A percentile compares a stretch with the other conserved stretches of the same genome.
Evolutionary conservation across 371 early-diverging fungal genomes (phyloP).

Genomic region (Choanephora cucurbitarum): DNA sequence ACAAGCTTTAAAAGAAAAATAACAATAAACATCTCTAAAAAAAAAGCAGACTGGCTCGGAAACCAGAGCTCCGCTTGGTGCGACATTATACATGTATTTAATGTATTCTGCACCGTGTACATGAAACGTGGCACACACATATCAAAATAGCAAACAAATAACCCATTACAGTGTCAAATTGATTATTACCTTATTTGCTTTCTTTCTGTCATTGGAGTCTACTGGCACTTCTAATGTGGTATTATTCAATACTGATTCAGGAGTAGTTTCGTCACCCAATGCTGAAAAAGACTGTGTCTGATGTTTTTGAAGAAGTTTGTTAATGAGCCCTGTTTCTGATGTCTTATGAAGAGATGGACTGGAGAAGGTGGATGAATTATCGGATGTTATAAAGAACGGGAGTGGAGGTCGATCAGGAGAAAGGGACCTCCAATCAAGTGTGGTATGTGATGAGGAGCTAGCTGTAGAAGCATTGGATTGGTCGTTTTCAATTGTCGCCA

Average conservation of each 20-base stretch:
- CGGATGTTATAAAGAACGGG: slow-evolving; percentile 19
- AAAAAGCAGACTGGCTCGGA: slow-evolving; percentile 1
- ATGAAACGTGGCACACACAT: slow-evolving; percentile 14
- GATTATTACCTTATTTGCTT: slow-evolving; percentile 9
- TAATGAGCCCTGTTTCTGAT: no score
- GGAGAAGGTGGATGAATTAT: slow-evolving; percentile 11
- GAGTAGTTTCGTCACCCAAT: background rate
- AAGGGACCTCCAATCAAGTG: slow-evolving; percentile 29
- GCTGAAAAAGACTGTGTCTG: no score
- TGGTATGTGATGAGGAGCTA: slow-evolving; percentile 13
- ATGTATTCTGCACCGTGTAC: no score
- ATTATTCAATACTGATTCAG: no score
- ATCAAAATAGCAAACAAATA: slow-evolving; percentile 4
- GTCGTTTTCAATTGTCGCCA: slow-evolving; percentile 20
- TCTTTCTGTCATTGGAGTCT: background rate
- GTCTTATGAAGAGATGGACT: slow-evolving; percentile 9
- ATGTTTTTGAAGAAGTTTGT: no score
- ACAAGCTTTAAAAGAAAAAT: no score
- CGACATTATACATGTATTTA: slow-evolving; percentile 5
- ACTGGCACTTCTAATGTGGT: no score
- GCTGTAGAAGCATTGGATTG: slow-evolving; percentile 3
- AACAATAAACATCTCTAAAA: no score
- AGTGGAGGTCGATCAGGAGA: slow-evolving; percentile 31
- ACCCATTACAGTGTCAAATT: no score
- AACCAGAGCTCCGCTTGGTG: slow-evolving; percentile 4